Evolutionary conservation across 306 rosid species (phyloP).

Genomic region (Vachellia collinsii): DNA sequence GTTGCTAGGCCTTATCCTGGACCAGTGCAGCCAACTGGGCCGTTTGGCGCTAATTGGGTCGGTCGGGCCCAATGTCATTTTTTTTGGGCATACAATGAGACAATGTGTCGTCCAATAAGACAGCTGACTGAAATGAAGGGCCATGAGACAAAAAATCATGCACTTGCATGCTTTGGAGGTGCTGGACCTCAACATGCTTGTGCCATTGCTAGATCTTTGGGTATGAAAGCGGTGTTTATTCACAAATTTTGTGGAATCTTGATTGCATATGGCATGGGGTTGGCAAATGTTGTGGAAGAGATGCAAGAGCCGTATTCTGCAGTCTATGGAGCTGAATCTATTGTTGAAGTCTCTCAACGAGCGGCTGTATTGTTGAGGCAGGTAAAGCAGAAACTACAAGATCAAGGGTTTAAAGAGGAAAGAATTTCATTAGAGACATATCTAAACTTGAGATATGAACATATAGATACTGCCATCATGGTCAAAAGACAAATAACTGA

Average conservation of each 20-base stretch:
- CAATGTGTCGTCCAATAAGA: conserved; percentile 96
- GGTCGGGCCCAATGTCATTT: too few relatives aligned
- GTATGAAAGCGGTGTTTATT: conserved; percentile 88
- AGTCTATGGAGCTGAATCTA: conserved; percentile 64
- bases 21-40: too few relatives aligned
- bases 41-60: too few relatives aligned
- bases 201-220: conserved; percentile 91
- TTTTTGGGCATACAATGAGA: too few relatives aligned
- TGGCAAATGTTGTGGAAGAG: conserved; percentile 98
- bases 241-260: conserved; percentile 92
- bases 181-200: conserved; percentile 99
- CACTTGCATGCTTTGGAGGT: conserved; percentile 99
- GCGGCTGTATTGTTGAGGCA: conserved; percentile 64
- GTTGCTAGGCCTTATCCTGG: too few relatives aligned
- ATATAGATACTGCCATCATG: conserved; percentile 94
- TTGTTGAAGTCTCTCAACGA: conserved; percentile 58
- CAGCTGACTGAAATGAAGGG: conserved; percentile 98
- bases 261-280: conserved; percentile 98
- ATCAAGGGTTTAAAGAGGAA: conserved; percentile 79
- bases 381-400: conserved; percentile 70
- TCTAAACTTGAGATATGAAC: conserved; percentile 91
- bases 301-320: conserved; percentile 89
- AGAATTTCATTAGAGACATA: conserved; percentile 60
- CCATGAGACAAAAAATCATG: conserved; percentile 89
- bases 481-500: conserved; percentile 55